A percentile compares a stretch with the other conserved stretches of the same genome.
These are phyloP conservation scores for Lachnellula cervina DNA, from an alignment of 2,329 filamentous ascomycete genomes.

Conservation along the genomic window DNA sequence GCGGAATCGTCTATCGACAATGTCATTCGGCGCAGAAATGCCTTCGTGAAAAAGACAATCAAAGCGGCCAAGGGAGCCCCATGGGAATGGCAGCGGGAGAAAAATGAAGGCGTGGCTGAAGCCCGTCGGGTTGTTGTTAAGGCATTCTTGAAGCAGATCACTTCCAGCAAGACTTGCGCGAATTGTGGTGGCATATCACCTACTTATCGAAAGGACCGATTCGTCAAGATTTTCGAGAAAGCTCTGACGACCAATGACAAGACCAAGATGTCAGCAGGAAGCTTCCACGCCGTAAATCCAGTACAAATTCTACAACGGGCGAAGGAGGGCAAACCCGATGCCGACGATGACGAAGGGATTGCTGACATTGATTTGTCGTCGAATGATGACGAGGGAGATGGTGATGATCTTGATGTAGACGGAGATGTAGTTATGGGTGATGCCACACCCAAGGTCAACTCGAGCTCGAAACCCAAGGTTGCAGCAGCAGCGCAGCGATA, in stretches of 20 bases:
- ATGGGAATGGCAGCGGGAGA: conserved; percentile 45
- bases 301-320: conserved; percentile 36
- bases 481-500: conserved; percentile 58
- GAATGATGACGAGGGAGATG: conserved; percentile 38
- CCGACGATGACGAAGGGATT: conserved; percentile 58
- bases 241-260: conserved; percentile 69
- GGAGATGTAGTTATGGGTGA: conserved; percentile 56
- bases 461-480: conserved; percentile 36
- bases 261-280: conserved; percentile 67
- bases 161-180: conserved; percentile 63
- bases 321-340: conserved; percentile 32
- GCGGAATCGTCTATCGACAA: conserved; percentile 37
- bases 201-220: conserved; percentile 81
- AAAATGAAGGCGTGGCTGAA: conserved; percentile 79
- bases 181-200: conserved; percentile 68
- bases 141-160: conserved; percentile 73
- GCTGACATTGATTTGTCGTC: conserved; percentile 57
- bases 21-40: conserved; percentile 51
- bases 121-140: conserved; percentile 72
- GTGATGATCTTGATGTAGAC: conserved; percentile 47
- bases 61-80: conserved; percentile 46
- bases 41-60: conserved; percentile 71
- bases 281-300: conserved; percentile 44
- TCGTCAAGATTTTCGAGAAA: conserved; percentile 90
- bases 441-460: conserved; percentile 32